Conservation (phyloP, 2,329 filamentous ascomycete species). For the Aspergillus sergii region DNA sequence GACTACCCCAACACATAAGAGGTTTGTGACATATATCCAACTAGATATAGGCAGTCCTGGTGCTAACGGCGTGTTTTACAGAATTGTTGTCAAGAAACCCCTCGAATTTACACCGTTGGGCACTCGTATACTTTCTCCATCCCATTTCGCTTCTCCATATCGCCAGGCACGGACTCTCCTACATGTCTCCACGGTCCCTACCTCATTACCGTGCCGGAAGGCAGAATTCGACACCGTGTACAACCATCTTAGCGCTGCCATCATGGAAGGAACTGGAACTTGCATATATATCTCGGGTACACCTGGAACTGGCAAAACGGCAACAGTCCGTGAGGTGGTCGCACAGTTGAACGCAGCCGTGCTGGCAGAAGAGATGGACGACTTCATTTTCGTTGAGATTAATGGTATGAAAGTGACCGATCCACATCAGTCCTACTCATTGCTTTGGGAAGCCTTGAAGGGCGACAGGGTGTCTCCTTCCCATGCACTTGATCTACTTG, state of each 20-base stretch:
- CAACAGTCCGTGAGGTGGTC: constrained; percentile 93
- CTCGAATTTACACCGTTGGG: constrained; percentile 96
- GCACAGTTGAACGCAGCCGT: constrained; percentile 87
- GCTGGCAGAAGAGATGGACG: constrained; percentile 85
- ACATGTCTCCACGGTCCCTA: constrained; percentile 90
- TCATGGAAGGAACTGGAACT: constrained; percentile 87
- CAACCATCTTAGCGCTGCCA: constrained; percentile 89
- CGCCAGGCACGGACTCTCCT: constrained; percentile 85
- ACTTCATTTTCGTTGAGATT: constrained; percentile 99
- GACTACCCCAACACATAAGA: constrained; percentile 66
- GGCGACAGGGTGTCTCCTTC: constrained; percentile 89
- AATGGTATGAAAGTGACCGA: constrained; percentile 99
- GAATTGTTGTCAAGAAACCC: constrained; percentile 77
- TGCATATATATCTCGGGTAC: constrained; percentile 99
- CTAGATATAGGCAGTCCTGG: constrained; percentile 27
- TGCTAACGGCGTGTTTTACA: constrained; percentile 24
- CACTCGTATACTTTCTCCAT: constrained; percentile 78
- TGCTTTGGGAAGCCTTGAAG: constrained; percentile 94
- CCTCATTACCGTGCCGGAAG: constrained; percentile 86
- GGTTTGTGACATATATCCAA: constrained; percentile 39
- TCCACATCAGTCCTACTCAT: constrained; percentile 90
- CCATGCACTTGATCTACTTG: constrained; percentile 86
- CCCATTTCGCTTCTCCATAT: constrained; percentile 78
- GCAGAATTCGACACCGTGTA: constrained; percentile 91
- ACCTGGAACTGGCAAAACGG: constrained; percentile 95